Base-by-base conservation (phyloP, 345 rosid genomes). In the Ceriops tagal region DNA sequence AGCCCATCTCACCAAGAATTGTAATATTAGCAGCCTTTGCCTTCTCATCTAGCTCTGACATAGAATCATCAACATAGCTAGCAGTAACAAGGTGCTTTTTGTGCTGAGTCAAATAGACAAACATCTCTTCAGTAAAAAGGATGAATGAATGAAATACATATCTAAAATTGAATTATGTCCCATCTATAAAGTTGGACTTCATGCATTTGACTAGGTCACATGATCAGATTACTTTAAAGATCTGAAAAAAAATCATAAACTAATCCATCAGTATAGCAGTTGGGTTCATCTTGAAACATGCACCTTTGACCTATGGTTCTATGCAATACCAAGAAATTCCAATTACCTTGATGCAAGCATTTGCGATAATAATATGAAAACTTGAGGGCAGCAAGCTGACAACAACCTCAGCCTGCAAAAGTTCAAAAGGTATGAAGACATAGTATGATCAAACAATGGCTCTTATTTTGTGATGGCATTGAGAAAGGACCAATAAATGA, bases 1-100 rank as follows among this genome's bases (percentile, higher is more conserved):
- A 80, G 39, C 98, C 98, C 97, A 93, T 91, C 84, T 93, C 98
- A 5, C 97, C 97, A 60, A 93, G 95, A 82, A 93, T 88, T 1
- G 96, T 85, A 67, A 89, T 80, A 59, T 92, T 95, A 66, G 88
- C 96, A 68, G 53, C 79, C 81, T 80, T 91, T 71, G 97, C 97
- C 76, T 85, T 84, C 61, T 86, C 91, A 65, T 87, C 80, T 58
- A 93, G 78, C 66, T 43, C 75, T 31, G 82, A 89, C 71, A 87
- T 84, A 62, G 88, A 77, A 72, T 88, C 90, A 75, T 93, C 97
- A 8, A 93, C 83, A 69, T 93, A 93, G 83, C 97, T 93, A 53
- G 98, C 98, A 53, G 98, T 93, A 67, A 93, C 88, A 28, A 93
- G 96, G 83, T 91, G 96, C 74, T 86, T 93, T 66, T 86, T 88